Base-by-base conservation (phyloP, 257 asterid species). In the Mitragyna speciosa region DNA sequence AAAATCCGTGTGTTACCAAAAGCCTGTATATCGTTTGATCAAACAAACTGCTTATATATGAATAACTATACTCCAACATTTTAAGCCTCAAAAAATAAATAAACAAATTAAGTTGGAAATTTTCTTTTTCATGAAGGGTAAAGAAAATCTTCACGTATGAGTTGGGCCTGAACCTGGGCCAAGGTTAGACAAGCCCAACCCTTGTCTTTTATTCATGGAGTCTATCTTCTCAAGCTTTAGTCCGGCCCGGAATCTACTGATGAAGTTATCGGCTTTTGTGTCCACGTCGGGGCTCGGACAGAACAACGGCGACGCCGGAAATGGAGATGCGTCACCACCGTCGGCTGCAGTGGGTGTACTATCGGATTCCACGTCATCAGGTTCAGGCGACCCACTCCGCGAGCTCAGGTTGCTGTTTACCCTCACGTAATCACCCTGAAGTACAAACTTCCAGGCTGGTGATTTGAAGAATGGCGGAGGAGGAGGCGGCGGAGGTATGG, bases 221-320 rank as follows among this genome's bases (percentile, higher is more conserved):
- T 88, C 75, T 19, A 84, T 58, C 65, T 85, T 88, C 78, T 88
- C 91, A 2, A 78, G 88, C 78, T 88, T 88, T 78, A 88, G 59
- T 41, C 89, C 89, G 58, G 89, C 91, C 70, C 89, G 79, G 73
- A 88, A 88, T 59, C 80, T 93, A 11, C 91, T 84, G 52, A 93
- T 95, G 86, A 95, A 95, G 83, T 88, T 91, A 79, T 93, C 99
- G 8, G 98, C 98, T 81, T 95, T 92, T 11, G 93, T 80, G 84
- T 95, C 70, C 54, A 95, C 98, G 81, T 93, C 98, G 24, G 98
- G 99, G 87, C 98, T 95, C 20, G 92, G 85, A 64, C 93, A 92
- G 86, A 86, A 93, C 87, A 87, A 76, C 72, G 95, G 90, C 76
- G 97, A 84, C 47, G 91, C 82, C 2, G 88, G 92, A 31, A 84